phyloP scores from a whole-genome alignment of 306 rosid species.

The Quercus gilva region DNA sequence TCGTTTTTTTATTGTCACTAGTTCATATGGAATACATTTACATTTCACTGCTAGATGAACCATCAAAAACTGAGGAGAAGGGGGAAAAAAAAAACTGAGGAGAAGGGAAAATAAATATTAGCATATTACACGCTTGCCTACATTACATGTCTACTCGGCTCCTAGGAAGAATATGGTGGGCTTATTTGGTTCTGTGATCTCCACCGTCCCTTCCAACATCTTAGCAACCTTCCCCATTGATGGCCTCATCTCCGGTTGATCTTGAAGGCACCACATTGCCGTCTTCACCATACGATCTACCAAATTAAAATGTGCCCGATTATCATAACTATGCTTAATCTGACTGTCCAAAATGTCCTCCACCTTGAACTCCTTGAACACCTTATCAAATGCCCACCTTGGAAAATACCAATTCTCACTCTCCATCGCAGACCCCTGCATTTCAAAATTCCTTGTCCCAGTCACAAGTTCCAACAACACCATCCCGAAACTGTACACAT shows the following conservation, averaged over 20 bases:
- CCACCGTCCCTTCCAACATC: conserved; percentile 93
- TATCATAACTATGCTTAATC: conserved; percentile 58
- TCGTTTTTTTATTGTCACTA: no score
- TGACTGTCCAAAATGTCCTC: conserved; percentile 74
- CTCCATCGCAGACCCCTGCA: conserved; percentile 30
- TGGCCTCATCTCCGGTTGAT: conserved; percentile 76
- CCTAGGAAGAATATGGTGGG: conserved; percentile 78
- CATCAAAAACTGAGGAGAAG: no score
- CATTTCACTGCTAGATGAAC: no score
- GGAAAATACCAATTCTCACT: conserved; percentile 91
- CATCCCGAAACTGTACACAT: conserved; percentile 90
- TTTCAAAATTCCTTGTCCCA: conserved; percentile 59
- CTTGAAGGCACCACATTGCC: conserved; percentile 95
- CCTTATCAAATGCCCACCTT: conserved; percentile 83
- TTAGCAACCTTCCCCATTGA: conserved; percentile 97
- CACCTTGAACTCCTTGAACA: conserved; percentile 65
- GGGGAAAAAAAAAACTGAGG: no score
- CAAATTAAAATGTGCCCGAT: conserved; percentile 51
- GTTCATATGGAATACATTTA: no score
- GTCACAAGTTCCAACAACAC: conserved; percentile 77
- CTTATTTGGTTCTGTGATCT: conserved; percentile 65
- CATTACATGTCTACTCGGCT: conserved; percentile 30
- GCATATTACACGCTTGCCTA: no score
- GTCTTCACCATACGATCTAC: conserved; percentile 86
- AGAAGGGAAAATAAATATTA: no score